Evolutionary conservation across 768 basidiomycete species (phyloP).

Genomic region (Boletus reticuloceps): DNA sequence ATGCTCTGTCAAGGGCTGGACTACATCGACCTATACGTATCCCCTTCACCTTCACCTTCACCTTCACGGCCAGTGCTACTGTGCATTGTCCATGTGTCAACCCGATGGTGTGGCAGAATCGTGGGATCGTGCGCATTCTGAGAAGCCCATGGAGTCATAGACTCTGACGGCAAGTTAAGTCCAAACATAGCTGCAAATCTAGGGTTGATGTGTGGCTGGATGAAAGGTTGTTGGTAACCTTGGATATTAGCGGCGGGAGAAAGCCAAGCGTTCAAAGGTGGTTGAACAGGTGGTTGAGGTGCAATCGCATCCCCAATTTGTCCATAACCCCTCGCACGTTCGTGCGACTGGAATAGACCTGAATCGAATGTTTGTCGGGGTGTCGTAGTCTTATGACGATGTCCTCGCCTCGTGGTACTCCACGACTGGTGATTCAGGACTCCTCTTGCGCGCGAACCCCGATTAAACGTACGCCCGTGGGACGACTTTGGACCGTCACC

Average conservation of each 20-base stretch:
- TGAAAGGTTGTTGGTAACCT: conserved; percentile 29
- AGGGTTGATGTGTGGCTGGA: conserved; percentile 87
- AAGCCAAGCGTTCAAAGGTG: conserved; percentile 16
- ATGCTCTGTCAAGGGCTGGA: conserved; percentile 5
- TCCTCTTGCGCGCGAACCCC: conserved; percentile 26
- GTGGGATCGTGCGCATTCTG: conserved; percentile 13
- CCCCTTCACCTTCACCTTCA: conserved; percentile 15
- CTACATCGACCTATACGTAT: conserved; percentile 30
- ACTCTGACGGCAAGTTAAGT: conserved; percentile 33
- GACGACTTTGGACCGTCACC: background rate
- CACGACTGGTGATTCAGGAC: conserved; percentile 13
- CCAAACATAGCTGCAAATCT: conserved; percentile 70
- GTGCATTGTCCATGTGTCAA: conserved; percentile 40
- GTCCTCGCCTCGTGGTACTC: conserved; percentile 20
- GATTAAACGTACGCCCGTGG: conserved; percentile 25
- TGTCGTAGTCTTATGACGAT: conserved; percentile 9
- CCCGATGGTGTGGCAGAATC: conserved; percentile 26
- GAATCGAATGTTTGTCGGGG: conserved; percentile 32
- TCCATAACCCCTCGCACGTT: conserved; percentile 42
- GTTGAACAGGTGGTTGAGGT: conserved; percentile 12
- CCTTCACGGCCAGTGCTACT: conserved; percentile 21
- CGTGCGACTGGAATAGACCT: conserved; percentile 30
- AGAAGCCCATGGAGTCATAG: conserved; percentile 24
- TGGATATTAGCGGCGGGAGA: conserved; percentile 10
- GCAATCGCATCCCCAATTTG: conserved; percentile 32